A percentile compares a stretch with the other conserved stretches of the same genome.
Conservation (phyloP, 495 filamentous ascomycete species). For the Penicillium simplicissimum region DNA sequence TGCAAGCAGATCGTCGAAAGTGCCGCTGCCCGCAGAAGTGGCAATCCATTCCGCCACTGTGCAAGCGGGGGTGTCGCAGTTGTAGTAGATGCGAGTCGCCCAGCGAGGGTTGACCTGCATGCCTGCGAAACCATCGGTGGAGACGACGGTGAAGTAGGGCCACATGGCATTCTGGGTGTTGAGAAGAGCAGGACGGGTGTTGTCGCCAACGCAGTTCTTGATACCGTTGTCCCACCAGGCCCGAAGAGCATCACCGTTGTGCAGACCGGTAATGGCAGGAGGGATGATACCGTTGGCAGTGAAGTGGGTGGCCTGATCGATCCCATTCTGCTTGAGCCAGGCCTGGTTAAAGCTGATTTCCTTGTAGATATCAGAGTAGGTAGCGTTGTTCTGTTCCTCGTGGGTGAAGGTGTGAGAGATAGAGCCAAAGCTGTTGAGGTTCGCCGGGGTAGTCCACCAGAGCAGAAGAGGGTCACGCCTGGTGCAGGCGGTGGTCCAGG, state of each 20-base stretch:
- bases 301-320: conserved; percentile 43
- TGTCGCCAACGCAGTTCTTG: conserved; percentile 61
- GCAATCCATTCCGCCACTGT: conserved; percentile 61
- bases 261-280: conserved; percentile 63
- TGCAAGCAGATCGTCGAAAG: conserved; percentile 49
- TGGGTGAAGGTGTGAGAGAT: conserved; percentile 68
- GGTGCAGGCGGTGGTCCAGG: conserved; percentile 50
- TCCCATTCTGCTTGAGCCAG: conserved; percentile 55
- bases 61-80: conserved; percentile 58
- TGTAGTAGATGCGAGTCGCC: conserved; percentile 66
- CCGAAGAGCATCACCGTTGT: conserved; percentile 62
- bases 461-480: conserved; percentile 49
- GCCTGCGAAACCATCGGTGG: conserved; percentile 55
- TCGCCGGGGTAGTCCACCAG: conserved; percentile 50
- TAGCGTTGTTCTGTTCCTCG: conserved; percentile 59
- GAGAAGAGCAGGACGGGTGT: conserved; percentile 54
- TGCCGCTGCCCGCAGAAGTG: conserved; percentile 54
- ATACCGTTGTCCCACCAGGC: conserved; percentile 63
- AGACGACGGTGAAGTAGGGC: conserved; percentile 55
- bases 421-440: conserved; percentile 54
- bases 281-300: conserved; percentile 59
- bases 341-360: conserved; percentile 63
- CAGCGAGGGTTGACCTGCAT: conserved; percentile 61
- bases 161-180: conserved; percentile 53
- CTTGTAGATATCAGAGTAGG: conserved; percentile 55